phyloP scores from a whole-genome alignment of 345 rosid genomes.

The Gossypium arboreum region DNA sequence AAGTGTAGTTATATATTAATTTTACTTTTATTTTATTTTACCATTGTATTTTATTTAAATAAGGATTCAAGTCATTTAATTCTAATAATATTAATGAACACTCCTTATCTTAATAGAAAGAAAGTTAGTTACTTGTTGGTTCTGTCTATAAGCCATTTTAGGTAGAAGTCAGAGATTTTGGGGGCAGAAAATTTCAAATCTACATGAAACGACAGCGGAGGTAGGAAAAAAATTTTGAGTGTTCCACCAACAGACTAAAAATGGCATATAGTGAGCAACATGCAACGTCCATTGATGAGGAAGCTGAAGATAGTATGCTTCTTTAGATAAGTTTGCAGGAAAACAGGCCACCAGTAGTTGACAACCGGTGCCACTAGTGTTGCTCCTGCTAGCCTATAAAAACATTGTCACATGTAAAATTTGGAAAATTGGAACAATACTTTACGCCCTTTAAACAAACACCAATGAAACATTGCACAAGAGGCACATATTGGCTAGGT shows the following conservation, averaged over 20 bases:
- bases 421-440: background rate
- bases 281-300: conserved; percentile 52
- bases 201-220: conserved; percentile 26
- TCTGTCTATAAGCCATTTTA: conserved; percentile 14
- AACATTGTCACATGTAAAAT: background rate
- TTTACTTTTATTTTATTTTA: no score
- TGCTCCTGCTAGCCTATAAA: conserved; percentile 52
- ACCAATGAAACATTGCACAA: background rate
- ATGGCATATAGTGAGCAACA: conserved; percentile 47
- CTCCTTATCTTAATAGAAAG: background rate
- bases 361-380: conserved; percentile 39
- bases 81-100: background rate
- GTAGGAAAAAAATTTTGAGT: conserved; percentile 46
- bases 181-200: conserved; percentile 28
- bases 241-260: conserved; percentile 61
- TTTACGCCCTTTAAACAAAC: background rate
- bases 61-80: no score
- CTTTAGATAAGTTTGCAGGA: conserved; percentile 34
- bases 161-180: conserved; percentile 34
- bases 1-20: no score
- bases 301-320: conserved; percentile 29
- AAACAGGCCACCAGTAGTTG: conserved; percentile 61
- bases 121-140: conserved; percentile 19
- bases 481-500: no score
- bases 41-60: no score